phyloP scores from a whole-genome alignment of 164 flowering plant species.

The Macadamia integrifolia region DNA sequence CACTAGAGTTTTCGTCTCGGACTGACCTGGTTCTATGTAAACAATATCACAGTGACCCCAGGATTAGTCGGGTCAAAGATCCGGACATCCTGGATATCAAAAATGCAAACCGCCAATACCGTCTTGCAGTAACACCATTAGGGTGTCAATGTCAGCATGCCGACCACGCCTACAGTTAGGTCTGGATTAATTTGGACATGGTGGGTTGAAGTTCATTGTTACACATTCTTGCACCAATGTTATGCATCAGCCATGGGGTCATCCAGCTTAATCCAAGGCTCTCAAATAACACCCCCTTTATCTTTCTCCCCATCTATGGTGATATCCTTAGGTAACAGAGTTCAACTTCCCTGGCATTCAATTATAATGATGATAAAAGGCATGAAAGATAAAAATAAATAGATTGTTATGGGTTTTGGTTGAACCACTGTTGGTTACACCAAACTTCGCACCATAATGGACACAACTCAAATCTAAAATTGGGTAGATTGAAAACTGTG shows the following conservation, averaged over 20 bases:
- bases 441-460: too few relatives aligned
- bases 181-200: constrained; percentile 39
- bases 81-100: not conserved
- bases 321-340: constrained; percentile 32
- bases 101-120: constrained; percentile 45
- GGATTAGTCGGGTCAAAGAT: too few relatives aligned
- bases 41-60: too few relatives aligned
- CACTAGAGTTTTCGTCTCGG: too few relatives aligned
- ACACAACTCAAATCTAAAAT: too few relatives aligned
- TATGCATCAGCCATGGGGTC: constrained; percentile 24
- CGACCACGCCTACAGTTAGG: constrained; percentile 40
- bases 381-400: too few relatives aligned
- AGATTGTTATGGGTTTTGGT: too few relatives aligned
- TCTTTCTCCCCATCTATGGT: not conserved
- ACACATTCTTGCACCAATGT: constrained; percentile 19
- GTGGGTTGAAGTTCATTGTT: constrained; percentile 40
- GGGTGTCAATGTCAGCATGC: constrained; percentile 37
- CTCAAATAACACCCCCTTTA: too few relatives aligned
- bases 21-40: too few relatives aligned
- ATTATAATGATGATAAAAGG: not conserved
- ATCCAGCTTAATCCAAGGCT: constrained; percentile 10
- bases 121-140: constrained; percentile 41
- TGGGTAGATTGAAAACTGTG: too few relatives aligned
- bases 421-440: too few relatives aligned
- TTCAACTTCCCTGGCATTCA: constrained; percentile 23